Conservation (phyloP, 1,139 yeast genomes). For the Geotrichum histeridarum region DNA sequence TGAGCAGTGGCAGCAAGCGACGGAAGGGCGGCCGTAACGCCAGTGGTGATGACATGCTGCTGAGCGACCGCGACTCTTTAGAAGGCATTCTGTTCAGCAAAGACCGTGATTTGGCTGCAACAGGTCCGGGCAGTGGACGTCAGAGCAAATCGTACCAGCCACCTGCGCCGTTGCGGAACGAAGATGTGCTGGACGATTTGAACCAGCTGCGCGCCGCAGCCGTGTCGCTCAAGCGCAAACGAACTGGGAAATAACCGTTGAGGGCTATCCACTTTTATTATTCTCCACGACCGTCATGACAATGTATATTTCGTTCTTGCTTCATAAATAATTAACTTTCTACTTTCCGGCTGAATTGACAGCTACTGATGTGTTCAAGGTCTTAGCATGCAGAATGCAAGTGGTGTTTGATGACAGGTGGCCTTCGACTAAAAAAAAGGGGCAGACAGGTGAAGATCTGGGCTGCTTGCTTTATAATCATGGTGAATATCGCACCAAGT, state of each 20-base stretch:
- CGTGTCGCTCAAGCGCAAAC: slow-evolving; percentile 11
- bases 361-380: too few species aligned
- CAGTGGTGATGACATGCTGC: slow-evolving; percentile 30
- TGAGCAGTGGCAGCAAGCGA: slow-evolving; percentile 19
- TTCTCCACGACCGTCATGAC: too few species aligned
- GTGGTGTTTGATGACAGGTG: too few species aligned
- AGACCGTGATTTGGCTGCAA: slow-evolving; percentile 9
- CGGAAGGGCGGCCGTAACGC: slow-evolving; percentile 20
- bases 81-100: slow-evolving; percentile 34
- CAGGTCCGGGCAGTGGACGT: slow-evolving; percentile 12
- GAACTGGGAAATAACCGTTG: not conserved
- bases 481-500: too few species aligned
- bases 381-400: too few species aligned
- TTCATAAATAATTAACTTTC: not conserved
- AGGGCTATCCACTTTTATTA: not conserved
- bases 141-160: slow-evolving; percentile 36
- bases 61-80: slow-evolving; percentile 33
- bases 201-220: slow-evolving; percentile 13
- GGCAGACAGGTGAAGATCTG: too few species aligned
- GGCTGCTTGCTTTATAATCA: too few species aligned
- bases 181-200: slow-evolving; percentile 19
- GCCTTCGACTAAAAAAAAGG: too few species aligned
- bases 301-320: not conserved
- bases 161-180: slow-evolving; percentile 37
- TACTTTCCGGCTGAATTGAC: too few species aligned